Evolutionary conservation across 495 filamentous ascomycete genomes (phyloP).

Genomic region (Hypomontagnella submonticulosa): DNA sequence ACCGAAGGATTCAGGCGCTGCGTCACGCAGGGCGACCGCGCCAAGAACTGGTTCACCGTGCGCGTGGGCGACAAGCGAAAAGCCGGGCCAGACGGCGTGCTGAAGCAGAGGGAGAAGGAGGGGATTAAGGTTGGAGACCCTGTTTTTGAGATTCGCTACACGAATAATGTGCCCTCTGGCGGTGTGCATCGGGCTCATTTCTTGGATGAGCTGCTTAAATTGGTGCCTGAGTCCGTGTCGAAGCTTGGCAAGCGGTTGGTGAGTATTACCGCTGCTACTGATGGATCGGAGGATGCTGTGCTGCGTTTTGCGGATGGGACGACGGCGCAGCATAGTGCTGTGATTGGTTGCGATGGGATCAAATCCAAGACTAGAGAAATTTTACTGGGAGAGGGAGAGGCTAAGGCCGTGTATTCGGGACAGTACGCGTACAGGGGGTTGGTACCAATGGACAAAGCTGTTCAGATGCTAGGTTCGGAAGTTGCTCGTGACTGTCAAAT

Average conservation of each 20-base stretch:
- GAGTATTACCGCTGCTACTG: conserved; percentile 42
- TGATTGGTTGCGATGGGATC: conserved; percentile 70
- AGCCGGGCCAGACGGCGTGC: conserved; percentile 32
- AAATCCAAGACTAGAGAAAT: conserved; percentile 62
- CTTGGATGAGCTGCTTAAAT: conserved; percentile 66
- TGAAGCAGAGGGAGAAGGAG: conserved; percentile 32
- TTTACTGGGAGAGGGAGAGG: conserved; percentile 54
- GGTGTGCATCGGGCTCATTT: conserved; percentile 68
- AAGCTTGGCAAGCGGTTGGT: conserved; percentile 59
- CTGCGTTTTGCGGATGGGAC: conserved; percentile 67
- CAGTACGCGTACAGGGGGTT: conserved; percentile 66
- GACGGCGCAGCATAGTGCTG: conserved; percentile 61
- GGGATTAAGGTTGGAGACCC: conserved; percentile 44
- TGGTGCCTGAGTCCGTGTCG: conserved; percentile 61
- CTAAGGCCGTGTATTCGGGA: conserved; percentile 59
- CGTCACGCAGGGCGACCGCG: conserved; percentile 43
- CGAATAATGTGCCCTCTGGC: conserved; percentile 43
- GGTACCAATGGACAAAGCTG: conserved; percentile 64
- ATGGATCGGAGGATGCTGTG: conserved; percentile 50
- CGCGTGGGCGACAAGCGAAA: conserved; percentile 42
- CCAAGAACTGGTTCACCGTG: conserved; percentile 38
- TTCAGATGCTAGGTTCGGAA: conserved; percentile 66
- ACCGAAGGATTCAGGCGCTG: conserved; percentile 51
- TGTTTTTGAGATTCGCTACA: conserved; percentile 43
- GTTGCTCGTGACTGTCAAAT: conserved; percentile 63